Conservation (phyloP, 139 green algal species). For the Chlorella sorokiniana region DNA sequence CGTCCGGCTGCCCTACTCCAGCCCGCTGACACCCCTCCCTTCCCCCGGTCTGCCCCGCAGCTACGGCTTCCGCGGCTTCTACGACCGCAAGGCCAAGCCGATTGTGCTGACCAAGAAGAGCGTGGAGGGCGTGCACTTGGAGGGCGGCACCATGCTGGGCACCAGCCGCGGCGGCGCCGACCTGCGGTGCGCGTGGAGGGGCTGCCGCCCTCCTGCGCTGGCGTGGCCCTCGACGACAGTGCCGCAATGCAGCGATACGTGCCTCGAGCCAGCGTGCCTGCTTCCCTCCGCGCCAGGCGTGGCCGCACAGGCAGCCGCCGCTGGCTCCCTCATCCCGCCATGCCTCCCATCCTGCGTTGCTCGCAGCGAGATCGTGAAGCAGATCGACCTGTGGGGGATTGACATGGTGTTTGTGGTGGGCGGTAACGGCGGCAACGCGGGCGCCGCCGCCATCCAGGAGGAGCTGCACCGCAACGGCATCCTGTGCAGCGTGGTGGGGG, state of each 20-base stretch:
- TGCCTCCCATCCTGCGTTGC: background rate
- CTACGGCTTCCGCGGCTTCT: constrained; percentile 90
- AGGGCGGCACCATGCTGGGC: constrained; percentile 96
- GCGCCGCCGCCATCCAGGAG: constrained; percentile 77
- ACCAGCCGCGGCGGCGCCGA: constrained; percentile 92
- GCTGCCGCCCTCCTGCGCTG: too few species aligned
- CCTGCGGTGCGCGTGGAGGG: constrained; percentile 50
- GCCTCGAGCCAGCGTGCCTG: too few species aligned
- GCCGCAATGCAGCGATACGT: too few species aligned
- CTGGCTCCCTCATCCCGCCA: too few species aligned
- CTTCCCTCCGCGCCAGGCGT: too few species aligned
- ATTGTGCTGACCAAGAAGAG: constrained; percentile 80
- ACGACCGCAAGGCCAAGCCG: constrained; percentile 73
- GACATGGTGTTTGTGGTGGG: constrained; percentile 98
- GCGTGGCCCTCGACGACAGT: too few species aligned
- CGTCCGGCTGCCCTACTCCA: too few species aligned
- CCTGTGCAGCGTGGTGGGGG: constrained; percentile 76
- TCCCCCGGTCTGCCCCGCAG: constrained; percentile 47
- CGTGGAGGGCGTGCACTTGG: constrained; percentile 95
- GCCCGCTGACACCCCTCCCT: too few species aligned
- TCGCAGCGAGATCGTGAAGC: constrained; percentile 93
- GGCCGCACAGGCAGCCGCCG: too few species aligned
- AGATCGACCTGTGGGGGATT: constrained; percentile 93
- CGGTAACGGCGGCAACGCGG: constrained; percentile 90
- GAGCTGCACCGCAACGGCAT: constrained; percentile 56